Conservation (phyloP, 805 yeast species). For the Pichia deserticola region DNA sequence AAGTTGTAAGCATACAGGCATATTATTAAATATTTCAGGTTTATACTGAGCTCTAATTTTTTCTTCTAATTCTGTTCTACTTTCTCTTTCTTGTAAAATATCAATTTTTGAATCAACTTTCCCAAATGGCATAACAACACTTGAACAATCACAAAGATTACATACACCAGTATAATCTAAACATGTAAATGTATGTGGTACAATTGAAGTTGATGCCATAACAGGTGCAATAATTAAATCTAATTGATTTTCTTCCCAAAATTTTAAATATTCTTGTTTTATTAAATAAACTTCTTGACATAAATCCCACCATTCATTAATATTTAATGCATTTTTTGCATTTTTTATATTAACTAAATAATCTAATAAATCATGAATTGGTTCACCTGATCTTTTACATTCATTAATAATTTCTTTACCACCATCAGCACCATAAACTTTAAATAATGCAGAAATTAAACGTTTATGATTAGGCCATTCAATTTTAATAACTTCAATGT, state of each 20-base stretch:
- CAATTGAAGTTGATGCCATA: slow-evolving; percentile 28
- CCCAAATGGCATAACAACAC: slow-evolving; percentile 51
- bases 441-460: slow-evolving; percentile 15
- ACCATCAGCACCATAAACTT: slow-evolving; percentile 41
- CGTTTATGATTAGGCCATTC: slow-evolving; percentile 34
- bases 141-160: slow-evolving; percentile 43
- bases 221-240: slow-evolving; percentile 43
- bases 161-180: slow-evolving; percentile 45
- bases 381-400: slow-evolving; percentile 21
- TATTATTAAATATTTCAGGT: slow-evolving; percentile 46
- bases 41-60: slow-evolving; percentile 36
- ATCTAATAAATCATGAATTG: slow-evolving; percentile 14
- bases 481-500: slow-evolving; percentile 47
- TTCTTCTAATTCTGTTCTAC: slow-evolving; percentile 36
- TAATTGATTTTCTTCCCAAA: slow-evolving; percentile 27
- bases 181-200: slow-evolving; percentile 15
- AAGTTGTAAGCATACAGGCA: slow-evolving; percentile 60
- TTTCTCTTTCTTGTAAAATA: slow-evolving; percentile 20
- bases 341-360: slow-evolving; percentile 8
- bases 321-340: slow-evolving; percentile 3
- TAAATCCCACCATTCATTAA: slow-evolving; percentile 36
- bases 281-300: slow-evolving; percentile 25
- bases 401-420: slow-evolving; percentile 15
- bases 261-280: slow-evolving; percentile 28
- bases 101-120: slow-evolving; percentile 41